Percentiles rank a stretch among this genome's conserved stretches.
phyloP scores from a whole-genome alignment of 371 early-diverging fungal species.

The Coemansia sp. region DNA sequence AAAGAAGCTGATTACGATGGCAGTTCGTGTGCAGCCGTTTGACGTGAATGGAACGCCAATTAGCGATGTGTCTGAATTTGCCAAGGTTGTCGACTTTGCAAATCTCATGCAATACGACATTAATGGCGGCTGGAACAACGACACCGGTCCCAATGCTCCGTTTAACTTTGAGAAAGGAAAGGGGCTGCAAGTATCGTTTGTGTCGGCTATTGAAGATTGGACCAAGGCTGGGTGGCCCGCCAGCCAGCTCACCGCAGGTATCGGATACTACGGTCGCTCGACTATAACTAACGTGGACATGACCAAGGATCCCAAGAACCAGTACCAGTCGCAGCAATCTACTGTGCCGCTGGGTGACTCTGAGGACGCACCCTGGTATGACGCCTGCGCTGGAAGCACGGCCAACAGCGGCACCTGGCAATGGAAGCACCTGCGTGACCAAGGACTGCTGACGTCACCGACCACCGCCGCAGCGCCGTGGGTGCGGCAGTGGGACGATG shows the following conservation, averaged over 20 bases:
- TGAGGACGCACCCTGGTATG: conserved; percentile 22
- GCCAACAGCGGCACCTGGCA: conserved; percentile 62
- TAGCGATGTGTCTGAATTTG: conserved; percentile 60
- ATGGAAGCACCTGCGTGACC: conserved; percentile 63
- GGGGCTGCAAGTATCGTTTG: conserved; percentile 51
- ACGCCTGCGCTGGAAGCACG: conserved; percentile 23
- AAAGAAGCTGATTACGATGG: conserved; percentile 68
- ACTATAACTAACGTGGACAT: conserved; percentile 18
- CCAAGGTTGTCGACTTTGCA: conserved; percentile 64
- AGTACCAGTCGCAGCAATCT: conserved; percentile 23
- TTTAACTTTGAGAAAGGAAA: conserved; percentile 54
- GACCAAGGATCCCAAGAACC: conserved; percentile 19
- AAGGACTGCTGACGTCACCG: conserved; percentile 54
- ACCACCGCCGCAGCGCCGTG: conserved; percentile 54
- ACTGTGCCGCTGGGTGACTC: conserved; percentile 23
- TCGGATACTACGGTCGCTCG: conserved; percentile 35
- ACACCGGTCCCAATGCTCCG: conserved; percentile 69
- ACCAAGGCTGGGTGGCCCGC: conserved; percentile 44
- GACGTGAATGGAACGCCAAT: conserved; percentile 53
- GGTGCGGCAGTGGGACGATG: conserved; percentile 62
- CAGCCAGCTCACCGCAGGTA: conserved; percentile 21
- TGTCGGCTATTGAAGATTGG: conserved; percentile 36
- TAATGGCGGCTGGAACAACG: conserved; percentile 62
- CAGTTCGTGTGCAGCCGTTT: conserved; percentile 67
- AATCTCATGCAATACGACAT: conserved; percentile 67